Evolutionary conservation across 176 grass and related monocot genomes (phyloP).

Genomic region (Avena eriantha): DNA sequence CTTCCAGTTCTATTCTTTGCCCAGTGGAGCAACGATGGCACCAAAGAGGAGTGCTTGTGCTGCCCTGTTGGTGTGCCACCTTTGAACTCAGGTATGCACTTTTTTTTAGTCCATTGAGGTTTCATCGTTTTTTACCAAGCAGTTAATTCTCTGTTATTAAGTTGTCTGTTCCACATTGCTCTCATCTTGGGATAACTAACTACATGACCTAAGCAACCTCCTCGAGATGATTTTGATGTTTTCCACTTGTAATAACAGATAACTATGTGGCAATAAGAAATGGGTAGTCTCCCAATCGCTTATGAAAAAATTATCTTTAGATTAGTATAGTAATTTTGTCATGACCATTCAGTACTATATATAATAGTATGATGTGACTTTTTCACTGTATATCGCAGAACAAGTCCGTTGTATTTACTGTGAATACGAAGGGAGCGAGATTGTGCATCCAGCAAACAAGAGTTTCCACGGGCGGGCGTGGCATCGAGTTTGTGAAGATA

Average conservation of each 20-base stretch:
- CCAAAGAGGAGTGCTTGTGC: not conserved
- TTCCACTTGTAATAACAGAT: not conserved
- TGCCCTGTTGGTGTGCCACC: not conserved
- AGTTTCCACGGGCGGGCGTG: slow-evolving; percentile 18
- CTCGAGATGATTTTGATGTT: not conserved
- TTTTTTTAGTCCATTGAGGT: not conserved
- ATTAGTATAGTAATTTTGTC: not conserved
- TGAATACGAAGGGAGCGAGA: not conserved
- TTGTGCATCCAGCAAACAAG: not conserved
- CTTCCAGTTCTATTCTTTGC: not conserved
- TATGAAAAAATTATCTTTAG: not conserved
- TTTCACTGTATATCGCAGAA: slow-evolving; percentile 17
- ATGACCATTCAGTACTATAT: not conserved
- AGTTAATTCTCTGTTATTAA: not conserved
- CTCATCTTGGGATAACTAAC: slow-evolving; percentile 3
- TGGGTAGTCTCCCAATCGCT: not conserved
- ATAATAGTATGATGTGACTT: not conserved
- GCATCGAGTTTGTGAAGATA: slow-evolving; percentile 6
- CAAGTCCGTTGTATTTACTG: slow-evolving; percentile 33
- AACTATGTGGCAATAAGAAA: not conserved
- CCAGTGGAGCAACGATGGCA: not conserved
- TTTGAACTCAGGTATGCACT: not conserved
- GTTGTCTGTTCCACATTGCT: not conserved
- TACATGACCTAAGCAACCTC: not conserved
- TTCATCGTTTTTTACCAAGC: not conserved